Conservation (phyloP, 768 basidiomycete species). For the Boletus rufocinnamomeus region DNA sequence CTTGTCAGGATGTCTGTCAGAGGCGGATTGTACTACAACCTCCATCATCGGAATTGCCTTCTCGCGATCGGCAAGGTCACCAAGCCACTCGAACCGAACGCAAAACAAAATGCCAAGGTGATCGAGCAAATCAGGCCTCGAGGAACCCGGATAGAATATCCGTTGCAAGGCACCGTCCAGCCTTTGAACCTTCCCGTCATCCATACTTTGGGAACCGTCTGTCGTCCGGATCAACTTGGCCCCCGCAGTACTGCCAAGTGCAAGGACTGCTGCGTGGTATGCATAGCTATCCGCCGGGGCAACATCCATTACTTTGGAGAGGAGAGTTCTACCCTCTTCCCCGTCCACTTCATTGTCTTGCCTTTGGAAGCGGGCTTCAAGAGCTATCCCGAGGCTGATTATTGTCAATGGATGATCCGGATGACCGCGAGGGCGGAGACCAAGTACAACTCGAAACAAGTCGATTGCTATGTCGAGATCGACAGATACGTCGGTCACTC, state of each 20-base stretch:
- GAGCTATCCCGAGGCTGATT: neutral
- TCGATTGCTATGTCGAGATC: neutral
- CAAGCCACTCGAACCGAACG: neutral
- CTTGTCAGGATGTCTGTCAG: neutral
- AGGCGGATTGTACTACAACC: neutral
- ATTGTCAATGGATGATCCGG: neutral
- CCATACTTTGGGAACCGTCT: neutral
- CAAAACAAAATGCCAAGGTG: neutral
- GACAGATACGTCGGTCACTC: too few species aligned
- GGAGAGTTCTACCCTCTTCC: neutral
- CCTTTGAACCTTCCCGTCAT: neutral
- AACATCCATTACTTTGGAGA: neutral
- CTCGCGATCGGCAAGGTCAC: too few species aligned
- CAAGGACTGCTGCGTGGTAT: neutral
- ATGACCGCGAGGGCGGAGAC: neutral
- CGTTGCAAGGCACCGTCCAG: neutral
- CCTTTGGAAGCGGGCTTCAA: neutral
- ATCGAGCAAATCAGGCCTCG: neutral
- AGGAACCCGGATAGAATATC: neutral
- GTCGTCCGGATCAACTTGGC: neutral
- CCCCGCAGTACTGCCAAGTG: neutral
- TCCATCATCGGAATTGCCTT: neutral
- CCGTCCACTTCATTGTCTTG: neutral
- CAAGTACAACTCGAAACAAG: neutral
- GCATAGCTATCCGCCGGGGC: neutral